Conservation (phyloP, 2,329 filamentous ascomycete species). For the Cercospora nicotianae region DNA sequence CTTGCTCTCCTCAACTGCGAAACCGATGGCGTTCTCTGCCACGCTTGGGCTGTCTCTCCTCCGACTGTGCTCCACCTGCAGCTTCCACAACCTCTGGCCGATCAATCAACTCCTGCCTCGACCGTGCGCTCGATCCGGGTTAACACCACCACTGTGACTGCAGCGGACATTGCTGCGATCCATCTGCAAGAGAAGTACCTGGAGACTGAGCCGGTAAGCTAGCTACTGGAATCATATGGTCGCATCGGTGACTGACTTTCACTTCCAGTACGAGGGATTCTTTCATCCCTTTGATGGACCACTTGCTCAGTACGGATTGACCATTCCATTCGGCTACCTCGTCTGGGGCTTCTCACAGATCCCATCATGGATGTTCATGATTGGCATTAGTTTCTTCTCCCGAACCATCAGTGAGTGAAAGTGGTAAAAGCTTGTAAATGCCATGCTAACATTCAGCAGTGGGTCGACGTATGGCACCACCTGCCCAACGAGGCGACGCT, state of each 20-base stretch:
- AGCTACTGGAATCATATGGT: neutral
- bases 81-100: constrained; percentile 59
- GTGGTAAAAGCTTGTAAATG: neutral
- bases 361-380: constrained; percentile 74
- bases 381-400: constrained; percentile 70
- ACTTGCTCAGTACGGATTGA: constrained; percentile 62
- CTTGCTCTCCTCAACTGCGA: constrained; percentile 74
- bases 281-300: constrained; percentile 76
- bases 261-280: constrained; percentile 57
- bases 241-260: neutral
- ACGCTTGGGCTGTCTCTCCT: constrained; percentile 66
- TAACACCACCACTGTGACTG: constrained; percentile 68
- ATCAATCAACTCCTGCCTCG: constrained; percentile 63
- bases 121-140: constrained; percentile 65
- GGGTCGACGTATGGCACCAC: constrained; percentile 12
- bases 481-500: constrained; percentile 7
- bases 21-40: constrained; percentile 71
- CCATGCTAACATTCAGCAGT: constrained; percentile 5
- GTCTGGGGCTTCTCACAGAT: constrained; percentile 63
- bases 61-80: constrained; percentile 66
- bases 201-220: constrained; percentile 41
- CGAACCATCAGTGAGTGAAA: constrained; percentile 59
- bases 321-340: constrained; percentile 65
- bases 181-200: constrained; percentile 60
- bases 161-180: constrained; percentile 62